Conservation (phyloP, 345 rosid species). For the Conringia planisiliqua region DNA sequence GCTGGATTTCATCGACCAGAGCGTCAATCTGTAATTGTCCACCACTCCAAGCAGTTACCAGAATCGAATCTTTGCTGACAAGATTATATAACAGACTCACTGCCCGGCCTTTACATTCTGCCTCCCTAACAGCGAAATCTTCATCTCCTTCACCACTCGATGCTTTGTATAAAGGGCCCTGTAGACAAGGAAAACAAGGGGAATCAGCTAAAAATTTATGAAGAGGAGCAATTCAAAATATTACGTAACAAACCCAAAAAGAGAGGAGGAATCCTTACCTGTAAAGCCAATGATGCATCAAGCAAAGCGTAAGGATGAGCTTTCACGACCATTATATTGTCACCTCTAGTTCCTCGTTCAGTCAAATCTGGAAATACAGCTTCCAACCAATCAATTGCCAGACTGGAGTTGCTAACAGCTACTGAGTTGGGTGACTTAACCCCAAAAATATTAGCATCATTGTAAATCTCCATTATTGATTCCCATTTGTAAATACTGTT, state of each 20-base stretch:
- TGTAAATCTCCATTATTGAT: conserved; percentile 69
- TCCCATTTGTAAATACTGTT: conserved; percentile 81
- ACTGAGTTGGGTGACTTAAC: conserved; percentile 56
- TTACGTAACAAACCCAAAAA: conserved; percentile 5
- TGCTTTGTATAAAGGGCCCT: conserved; percentile 85
- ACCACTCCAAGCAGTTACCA: conserved; percentile 96
- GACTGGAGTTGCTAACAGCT: conserved; percentile 67
- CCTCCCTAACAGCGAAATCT: conserved; percentile 46
- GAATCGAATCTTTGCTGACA: conserved; percentile 83
- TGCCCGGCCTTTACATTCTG: conserved; percentile 83
- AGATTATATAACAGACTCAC: conserved; percentile 71
- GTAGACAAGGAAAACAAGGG: conserved; percentile 15
- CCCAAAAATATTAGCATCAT: conserved; percentile 79
- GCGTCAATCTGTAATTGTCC: conserved; percentile 95
- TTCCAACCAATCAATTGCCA: conserved; percentile 94
- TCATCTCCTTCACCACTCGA: conserved; percentile 55
- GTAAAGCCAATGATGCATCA: conserved; percentile 87
- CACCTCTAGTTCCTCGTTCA: conserved; percentile 49
- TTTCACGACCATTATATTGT: conserved; percentile 43
- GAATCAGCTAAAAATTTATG: not conserved
- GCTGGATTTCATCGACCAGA: conserved; percentile 96
- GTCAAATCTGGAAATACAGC: conserved; percentile 80
- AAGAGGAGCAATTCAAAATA: not conserved
- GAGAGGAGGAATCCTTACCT: conserved; percentile 45
- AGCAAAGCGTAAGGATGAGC: conserved; percentile 74